A percentile compares a stretch with the other conserved stretches of the same genome.
Evolutionary conservation across 2,329 filamentous ascomycete genomes (phyloP).

Genomic region (Pseudogymnoascus sp.): DNA sequence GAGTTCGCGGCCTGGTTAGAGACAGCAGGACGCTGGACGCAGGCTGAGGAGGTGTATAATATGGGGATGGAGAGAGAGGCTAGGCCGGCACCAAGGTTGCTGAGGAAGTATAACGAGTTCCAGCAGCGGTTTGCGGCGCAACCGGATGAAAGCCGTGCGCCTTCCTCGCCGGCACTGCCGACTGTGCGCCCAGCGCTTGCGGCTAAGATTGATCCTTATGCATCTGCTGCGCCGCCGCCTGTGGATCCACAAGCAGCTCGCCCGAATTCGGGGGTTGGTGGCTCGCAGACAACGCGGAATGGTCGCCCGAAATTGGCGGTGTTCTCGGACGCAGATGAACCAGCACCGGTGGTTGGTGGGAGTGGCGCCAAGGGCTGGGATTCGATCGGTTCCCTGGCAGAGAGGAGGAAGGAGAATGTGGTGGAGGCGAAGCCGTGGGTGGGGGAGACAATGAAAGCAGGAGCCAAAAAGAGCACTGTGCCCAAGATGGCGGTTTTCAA

Average conservation of each 20-base stretch:
- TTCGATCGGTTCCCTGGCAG: slow-evolving; percentile 75
- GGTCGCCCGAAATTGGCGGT: slow-evolving; percentile 79
- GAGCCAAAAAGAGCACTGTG: slow-evolving; percentile 68
- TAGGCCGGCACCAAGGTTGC: slow-evolving; percentile 67
- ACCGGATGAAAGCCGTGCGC: slow-evolving; percentile 55
- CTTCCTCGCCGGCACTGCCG: slow-evolving; percentile 80
- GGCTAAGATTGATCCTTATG: slow-evolving; percentile 79
- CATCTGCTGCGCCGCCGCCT: slow-evolving; percentile 42
- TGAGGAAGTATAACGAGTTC: slow-evolving; percentile 90
- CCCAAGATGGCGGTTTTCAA: slow-evolving; percentile 90
- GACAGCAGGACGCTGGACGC: slow-evolving; percentile 70
- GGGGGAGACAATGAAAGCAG: slow-evolving; percentile 82
- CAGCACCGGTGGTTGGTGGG: slow-evolving; percentile 47
- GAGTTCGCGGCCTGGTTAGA: slow-evolving; percentile 95
- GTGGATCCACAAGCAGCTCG: slow-evolving; percentile 56
- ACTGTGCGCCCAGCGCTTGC: slow-evolving; percentile 75
- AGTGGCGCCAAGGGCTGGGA: slow-evolving; percentile 73
- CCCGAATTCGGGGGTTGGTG: slow-evolving; percentile 40
- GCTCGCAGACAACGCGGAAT: slow-evolving; percentile 49
- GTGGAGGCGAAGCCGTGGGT: slow-evolving; percentile 83
- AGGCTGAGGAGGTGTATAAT: slow-evolving; percentile 90
- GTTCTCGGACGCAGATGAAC: slow-evolving; percentile 68
- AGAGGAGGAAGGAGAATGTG: slow-evolving; percentile 90
- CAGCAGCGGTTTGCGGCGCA: slow-evolving; percentile 67
- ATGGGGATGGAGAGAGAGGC: slow-evolving; percentile 85